Evolutionary conservation across 495 filamentous ascomycete genomes (phyloP), one percentile per base, ranked within the genome.

Genomic region (Aspergillus taichungensis): DNA sequence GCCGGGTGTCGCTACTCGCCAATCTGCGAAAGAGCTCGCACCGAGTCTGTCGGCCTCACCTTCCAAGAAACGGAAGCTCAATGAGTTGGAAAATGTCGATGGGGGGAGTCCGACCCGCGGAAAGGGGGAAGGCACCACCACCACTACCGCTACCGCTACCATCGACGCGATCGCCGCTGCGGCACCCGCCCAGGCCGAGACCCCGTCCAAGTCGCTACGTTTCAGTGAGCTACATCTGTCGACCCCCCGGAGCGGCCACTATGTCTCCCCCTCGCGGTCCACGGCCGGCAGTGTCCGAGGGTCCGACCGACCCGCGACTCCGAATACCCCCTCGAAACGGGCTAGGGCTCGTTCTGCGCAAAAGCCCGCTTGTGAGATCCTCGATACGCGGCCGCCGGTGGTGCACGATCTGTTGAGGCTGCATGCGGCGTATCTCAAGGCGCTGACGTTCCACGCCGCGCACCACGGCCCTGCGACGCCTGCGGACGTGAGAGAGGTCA

Each of bases 61-160:
- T 44, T 73, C 69, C 46, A 73, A 73, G 53, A 73, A 73, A 45
- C 56, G 69, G 39, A 73, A 71, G 51, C 45, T 73, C 34, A 59
- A 66, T 42, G 67, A 72, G 48, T 47, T 71, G 34, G 61, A 66
- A 46, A 69, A 68, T 30, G 52, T 64, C 30, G 55, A 60, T 37
- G 46, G 48, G 37, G 39, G 35, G 12, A 51, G 30, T 30, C 14
- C 39, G 13, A 24, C 18, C 18, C 41, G 34, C 31, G 35, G 34
- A 34, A 30, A 18, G 13, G 43, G 46, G 30, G 45, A 41, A 18
- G 9, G 11, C 11, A 30, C 42, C 45, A 24, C 18, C 18, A 24
- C 18, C 18, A 24, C 18, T 4, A 24, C 18, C 18, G 13, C 50
- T 37, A 34, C 37, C 53, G 31, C 42, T 40, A 29, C 8, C 29